Percentiles rank a stretch among this genome's conserved stretches.
phyloP scores from a whole-genome alignment of 257 asterid genomes.

The Verbena officinalis region DNA sequence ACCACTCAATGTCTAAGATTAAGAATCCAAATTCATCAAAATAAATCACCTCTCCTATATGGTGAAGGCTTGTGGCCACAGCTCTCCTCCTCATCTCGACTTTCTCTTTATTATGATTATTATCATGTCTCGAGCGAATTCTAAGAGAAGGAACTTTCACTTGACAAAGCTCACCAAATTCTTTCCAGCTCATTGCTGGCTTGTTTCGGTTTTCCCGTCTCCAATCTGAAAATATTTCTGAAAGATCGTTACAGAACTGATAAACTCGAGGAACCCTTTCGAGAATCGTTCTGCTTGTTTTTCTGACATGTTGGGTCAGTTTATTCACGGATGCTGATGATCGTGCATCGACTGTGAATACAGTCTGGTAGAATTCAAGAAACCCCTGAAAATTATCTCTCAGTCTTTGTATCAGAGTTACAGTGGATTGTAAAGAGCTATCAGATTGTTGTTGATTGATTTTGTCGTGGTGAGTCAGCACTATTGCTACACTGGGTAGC shows the following conservation, averaged over 20 bases:
- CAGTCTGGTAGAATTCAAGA: slow-evolving; percentile 77
- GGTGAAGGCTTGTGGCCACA: slow-evolving; percentile 73
- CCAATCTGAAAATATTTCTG: slow-evolving; percentile 58
- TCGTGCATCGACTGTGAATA: slow-evolving; percentile 88
- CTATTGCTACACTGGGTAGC: slow-evolving; percentile 78
- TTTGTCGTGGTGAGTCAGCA: slow-evolving; percentile 77
- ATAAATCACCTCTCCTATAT: slow-evolving; percentile 75
- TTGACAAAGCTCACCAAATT: slow-evolving; percentile 79
- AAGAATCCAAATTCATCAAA: slow-evolving; percentile 62
- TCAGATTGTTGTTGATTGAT: slow-evolving; percentile 52
- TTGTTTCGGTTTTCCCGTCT: slow-evolving; percentile 61
- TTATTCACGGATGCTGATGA: slow-evolving; percentile 77
- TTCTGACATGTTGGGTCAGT: slow-evolving; percentile 64
- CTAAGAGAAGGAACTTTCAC: slow-evolving; percentile 71
- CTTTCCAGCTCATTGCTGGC: slow-evolving; percentile 82
- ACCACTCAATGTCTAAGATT: slow-evolving; percentile 81
- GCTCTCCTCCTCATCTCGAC: slow-evolving; percentile 67
- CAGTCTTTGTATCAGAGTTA: slow-evolving; percentile 47
- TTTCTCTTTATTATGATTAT: slow-evolving; percentile 61
- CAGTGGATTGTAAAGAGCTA: slow-evolving; percentile 47
- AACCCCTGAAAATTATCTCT: slow-evolving; percentile 65
- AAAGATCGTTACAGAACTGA: slow-evolving; percentile 71
- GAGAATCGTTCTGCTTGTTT: slow-evolving; percentile 58
- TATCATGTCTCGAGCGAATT: slow-evolving; percentile 60
- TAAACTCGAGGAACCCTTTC: slow-evolving; percentile 76